Evolutionary conservation across 2,329 filamentous ascomycete genomes (phyloP), one percentile per base, ranked within the genome.

Genomic region (Pseudogymnoascus sp.): DNA sequence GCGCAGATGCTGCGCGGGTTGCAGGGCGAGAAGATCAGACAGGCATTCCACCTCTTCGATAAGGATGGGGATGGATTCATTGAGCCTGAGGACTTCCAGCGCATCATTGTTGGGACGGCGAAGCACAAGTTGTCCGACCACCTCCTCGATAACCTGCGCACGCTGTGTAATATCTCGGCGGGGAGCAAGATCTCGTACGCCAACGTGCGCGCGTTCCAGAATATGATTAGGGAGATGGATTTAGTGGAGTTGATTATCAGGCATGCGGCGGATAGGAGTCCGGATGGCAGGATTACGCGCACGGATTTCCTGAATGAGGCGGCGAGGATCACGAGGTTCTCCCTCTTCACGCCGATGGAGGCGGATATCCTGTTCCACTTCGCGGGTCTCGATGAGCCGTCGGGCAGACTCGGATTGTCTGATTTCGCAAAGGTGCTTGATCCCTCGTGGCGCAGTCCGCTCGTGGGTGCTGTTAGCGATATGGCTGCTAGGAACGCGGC

Each of bases 301-400:
- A 84, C 91, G 47, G 94, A 97, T 72, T 99, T 99, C 77, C 79
- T 97, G 66, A 93, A 96, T 75, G 92, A 97, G 79, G 93, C 94
- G 10, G 88, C 93, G 50, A 88, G 88, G 67, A 87, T 94, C 71
- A 96, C 93, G 23, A 88, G 94, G 67, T 99, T 97, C 80, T 95
- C 92, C 11, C 84, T 95, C 37, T 97, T 97, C 77, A 97, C 94
- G 0, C 94, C 94, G 11, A 97, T 97, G 92, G 94, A 99, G 77
- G 92, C 93, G 42, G 94, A 99, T 73, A 96, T 99, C 66, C 84
- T 99, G 42, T 99, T 99, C 82, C 94, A 97, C 78, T 99, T 99
- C 75, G 94, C 94, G 65, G 91, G 92, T 66, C 82, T 97, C 62
- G 91, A 97, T 73, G 88, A 94, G 70, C 89, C 91, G 2, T 93